Base-by-base conservation (phyloP, 2,329 filamentous ascomycete genomes). In the Dactylellina leptospora region DNA sequence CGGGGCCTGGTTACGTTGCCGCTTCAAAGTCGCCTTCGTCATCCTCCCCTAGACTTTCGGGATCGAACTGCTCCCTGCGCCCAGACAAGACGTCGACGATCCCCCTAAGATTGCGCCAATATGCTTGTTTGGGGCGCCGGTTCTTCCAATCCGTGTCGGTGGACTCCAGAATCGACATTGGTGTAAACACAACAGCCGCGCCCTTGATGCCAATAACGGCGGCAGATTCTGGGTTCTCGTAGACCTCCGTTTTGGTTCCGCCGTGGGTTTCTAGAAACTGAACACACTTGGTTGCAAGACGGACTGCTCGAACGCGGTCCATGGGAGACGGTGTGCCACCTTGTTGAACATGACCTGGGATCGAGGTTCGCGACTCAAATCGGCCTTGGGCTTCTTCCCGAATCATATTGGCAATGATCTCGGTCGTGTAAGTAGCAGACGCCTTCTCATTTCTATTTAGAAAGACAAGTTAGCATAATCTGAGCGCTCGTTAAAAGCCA, bases 361-460 rank as follows among this genome's bases (percentile, higher is more conserved):
- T 93, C 75, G 91, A 93, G 79, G 95, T 90, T 72, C 93, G 88
- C 47, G 91, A 90, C 80, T 99, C 95, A 78, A 99, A 99, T 13
- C 92, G 88, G 75, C 92, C 92, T 76, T 91, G 89, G 6, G 92
- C 91, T 80, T 97, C 95, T 76, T 96, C 92, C 68, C 90, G 90
- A 81, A 99, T 96, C 81, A 97, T 97, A 78, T 93, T 90, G 30
- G 93, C 93, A 77, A 99, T 93, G 66, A 97, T 86, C 80, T 96
- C 92, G 16, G 95, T 96, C 53, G 86, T 91, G 84, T 97, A 97
- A 13, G 93, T 93, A 77, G 85, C 88, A 77, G 91, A 96, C 4
- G 95, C 90, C 81, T 92, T 93, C 81, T 99, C 95, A 80, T 97
- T 97, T 45, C 75, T 76, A 63, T 48, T 9, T n/a, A n/a, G n/a